Evolutionary conservation across 1,139 yeast genomes (phyloP).

Genomic region (Scheffersomyces illinoinensis): DNA sequence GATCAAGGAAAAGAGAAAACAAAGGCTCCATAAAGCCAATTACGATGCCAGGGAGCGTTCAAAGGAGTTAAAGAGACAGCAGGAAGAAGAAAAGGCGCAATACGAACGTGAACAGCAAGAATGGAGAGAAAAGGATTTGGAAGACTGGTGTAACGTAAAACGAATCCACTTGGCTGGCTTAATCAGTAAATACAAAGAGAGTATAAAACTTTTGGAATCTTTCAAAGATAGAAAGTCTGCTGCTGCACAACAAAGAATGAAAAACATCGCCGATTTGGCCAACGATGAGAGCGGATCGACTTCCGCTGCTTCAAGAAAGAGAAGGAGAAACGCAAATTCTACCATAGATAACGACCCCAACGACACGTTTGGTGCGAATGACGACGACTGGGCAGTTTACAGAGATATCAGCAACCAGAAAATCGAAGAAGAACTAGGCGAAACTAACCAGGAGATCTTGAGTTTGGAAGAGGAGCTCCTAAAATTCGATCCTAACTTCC

Average conservation of each 20-base stretch:
- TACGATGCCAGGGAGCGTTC: conserved; percentile 86
- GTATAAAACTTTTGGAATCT: conserved; percentile 71
- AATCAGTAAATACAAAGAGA: conserved; percentile 62
- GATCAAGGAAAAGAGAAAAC: conserved; percentile 83
- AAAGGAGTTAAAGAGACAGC: conserved; percentile 66
- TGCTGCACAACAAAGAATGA: conserved; percentile 93
- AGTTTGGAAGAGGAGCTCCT: conserved; percentile 73
- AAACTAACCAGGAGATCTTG: conserved; percentile 60
- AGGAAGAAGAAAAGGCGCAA: conserved; percentile 56
- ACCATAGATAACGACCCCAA: conserved; percentile 88
- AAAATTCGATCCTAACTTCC: conserved; percentile 81
- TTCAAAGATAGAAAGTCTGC: conserved; percentile 85
- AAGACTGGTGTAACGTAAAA: conserved; percentile 77
- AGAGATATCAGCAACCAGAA: conserved; percentile 77
- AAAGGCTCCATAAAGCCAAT: conserved; percentile 78
- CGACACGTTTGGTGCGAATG: conserved; percentile 94
- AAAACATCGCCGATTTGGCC: conserved; percentile 84
- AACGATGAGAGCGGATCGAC: conserved; percentile 59
- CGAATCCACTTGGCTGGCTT: conserved; percentile 60
- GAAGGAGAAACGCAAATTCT: conserved; percentile 56
- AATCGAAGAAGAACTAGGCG: conserved; percentile 73
- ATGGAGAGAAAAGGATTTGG: conserved; percentile 76
- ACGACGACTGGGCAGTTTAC: conserved; percentile 93
- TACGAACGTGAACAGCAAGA: conserved; percentile 62
- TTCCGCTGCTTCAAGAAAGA: conserved; percentile 38